Conservation (phyloP, 345 rosid species). For the Excoecaria agallocha region DNA sequence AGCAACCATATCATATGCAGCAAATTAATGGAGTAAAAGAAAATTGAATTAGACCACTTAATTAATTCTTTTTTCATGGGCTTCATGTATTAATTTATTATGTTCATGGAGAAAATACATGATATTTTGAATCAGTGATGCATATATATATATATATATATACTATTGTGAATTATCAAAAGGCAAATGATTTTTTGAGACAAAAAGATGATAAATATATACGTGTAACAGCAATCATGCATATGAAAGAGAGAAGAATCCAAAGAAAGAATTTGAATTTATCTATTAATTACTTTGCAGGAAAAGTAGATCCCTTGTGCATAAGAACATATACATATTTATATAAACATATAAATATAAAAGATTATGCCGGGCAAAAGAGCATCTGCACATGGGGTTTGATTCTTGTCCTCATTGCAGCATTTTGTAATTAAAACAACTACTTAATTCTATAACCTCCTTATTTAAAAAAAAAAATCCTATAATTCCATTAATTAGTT, state of each 20-base stretch:
- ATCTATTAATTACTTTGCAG: conserved; percentile 22
- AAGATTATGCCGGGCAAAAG: conserved; percentile 21
- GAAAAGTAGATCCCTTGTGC: conserved; percentile 16
- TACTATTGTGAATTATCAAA: conserved; percentile 19
- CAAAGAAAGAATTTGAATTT: conserved; percentile 23
- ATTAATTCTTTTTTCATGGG: conserved; percentile 12
- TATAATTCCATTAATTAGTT: too few species aligned
- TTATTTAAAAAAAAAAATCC: too few species aligned
- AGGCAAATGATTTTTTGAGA: conserved; percentile 29
- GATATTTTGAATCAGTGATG: neutral
- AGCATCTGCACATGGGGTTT: conserved; percentile 29
- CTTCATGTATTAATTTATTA: neutral
- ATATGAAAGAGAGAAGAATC: conserved; percentile 22
- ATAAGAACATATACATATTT: conserved; percentile 3
- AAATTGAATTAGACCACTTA: neutral
- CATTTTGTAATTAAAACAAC: conserved; percentile 1
- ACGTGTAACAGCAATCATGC: neutral
- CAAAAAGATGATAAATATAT: conserved; percentile 18
- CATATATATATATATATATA: too few species aligned
- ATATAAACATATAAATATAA: neutral
- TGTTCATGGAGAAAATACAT: neutral
- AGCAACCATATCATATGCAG: neutral
- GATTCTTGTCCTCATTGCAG: conserved; percentile 13
- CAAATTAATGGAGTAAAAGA: neutral
- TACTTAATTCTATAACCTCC: conserved; percentile 24